Base-by-base conservation (phyloP, 2,329 filamentous ascomycete species). In the Onygenales sp. region DNA sequence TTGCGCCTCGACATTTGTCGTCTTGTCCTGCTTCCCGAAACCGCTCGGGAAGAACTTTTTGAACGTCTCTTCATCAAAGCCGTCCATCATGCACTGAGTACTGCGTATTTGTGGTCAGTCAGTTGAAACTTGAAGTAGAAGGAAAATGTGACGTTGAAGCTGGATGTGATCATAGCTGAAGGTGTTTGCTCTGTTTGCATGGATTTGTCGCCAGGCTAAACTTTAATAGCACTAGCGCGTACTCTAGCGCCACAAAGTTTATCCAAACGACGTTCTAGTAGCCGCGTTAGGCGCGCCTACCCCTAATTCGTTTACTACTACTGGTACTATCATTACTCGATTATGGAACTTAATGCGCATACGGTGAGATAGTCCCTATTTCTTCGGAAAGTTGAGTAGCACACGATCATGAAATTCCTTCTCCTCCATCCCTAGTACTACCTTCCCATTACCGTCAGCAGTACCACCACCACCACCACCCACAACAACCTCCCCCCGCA, bases 21-120 rank as follows among this genome's bases (percentile, higher is more conserved):
- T 81, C 61, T 82, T 84, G 39, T 83, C 78, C 67, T 87, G 86
- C 69, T 92, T 95, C 51, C 92, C 92, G 67, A 97, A 96, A 0
- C 88, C 82, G 2, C 84, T 78, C 0, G 92, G 91, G 56, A 96
- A 73, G 65, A 90, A 94, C 53, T 72, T 69, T 51, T 70, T 72
- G 52, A 75, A 70, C 10, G 65, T 66, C 52, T 75, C 72, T 56
- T 75, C 72, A 52, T 81, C 63, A 54, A 73, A 72, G 2, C 61
- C 69, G 43, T 72, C 70, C 70, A 73, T 73, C 33, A 33, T 54
- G 21, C 21, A 44, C 13, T 43, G 17, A 39, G 9, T 13, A 27
- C 11, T 41, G 36, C 36, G 36, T 36, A 49, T 41, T 11, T 11
- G 9, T 17, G 4, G 33, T 27, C 21, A 39, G 2, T 10, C 33